These are phyloP conservation scores for Hanseniaspora lindneri DNA, from an alignment of 805 yeast genomes.

Conservation along the genomic window DNA sequence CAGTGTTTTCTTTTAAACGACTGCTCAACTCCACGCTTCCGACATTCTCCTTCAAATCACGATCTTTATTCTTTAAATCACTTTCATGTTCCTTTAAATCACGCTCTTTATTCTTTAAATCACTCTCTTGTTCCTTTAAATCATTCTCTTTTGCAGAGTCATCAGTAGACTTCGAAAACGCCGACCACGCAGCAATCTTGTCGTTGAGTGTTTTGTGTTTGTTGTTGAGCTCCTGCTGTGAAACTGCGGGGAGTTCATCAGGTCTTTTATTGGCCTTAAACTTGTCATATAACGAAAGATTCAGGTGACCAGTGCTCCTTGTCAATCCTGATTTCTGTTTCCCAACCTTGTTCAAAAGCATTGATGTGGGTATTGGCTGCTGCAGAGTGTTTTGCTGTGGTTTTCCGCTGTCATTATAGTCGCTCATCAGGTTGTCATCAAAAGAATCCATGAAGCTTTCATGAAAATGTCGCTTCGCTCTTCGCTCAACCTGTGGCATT, in stretches of 20 bases:
- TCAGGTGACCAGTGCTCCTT: conserved; percentile 43
- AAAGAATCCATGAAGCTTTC: conserved; percentile 13
- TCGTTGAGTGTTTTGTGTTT: conserved; percentile 16
- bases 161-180: conserved; percentile 18
- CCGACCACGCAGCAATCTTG: conserved; percentile 25
- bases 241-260: conserved; percentile 22
- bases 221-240: neutral
- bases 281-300: conserved; percentile 35
- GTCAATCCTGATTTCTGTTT: conserved; percentile 29
- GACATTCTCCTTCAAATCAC: too few relatives aligned
- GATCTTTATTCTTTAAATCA: too few relatives aligned
- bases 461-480: conserved; percentile 9
- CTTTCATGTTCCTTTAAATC: too few relatives aligned
- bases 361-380: neutral
- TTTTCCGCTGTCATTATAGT: neutral
- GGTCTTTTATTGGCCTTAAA: neutral
- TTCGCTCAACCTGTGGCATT: conserved; percentile 12
- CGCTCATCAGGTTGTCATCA: neutral
- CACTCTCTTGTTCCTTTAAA: too few relatives aligned
- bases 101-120: too few relatives aligned
- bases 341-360: conserved; percentile 1
- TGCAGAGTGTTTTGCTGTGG: neutral
- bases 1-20: too few relatives aligned
- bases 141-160: too few relatives aligned
- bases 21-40: too few relatives aligned